These are phyloP conservation scores for Calonectria pauciramosa DNA, from an alignment of 2,329 filamentous ascomycete genomes.

Conservation along the genomic window DNA sequence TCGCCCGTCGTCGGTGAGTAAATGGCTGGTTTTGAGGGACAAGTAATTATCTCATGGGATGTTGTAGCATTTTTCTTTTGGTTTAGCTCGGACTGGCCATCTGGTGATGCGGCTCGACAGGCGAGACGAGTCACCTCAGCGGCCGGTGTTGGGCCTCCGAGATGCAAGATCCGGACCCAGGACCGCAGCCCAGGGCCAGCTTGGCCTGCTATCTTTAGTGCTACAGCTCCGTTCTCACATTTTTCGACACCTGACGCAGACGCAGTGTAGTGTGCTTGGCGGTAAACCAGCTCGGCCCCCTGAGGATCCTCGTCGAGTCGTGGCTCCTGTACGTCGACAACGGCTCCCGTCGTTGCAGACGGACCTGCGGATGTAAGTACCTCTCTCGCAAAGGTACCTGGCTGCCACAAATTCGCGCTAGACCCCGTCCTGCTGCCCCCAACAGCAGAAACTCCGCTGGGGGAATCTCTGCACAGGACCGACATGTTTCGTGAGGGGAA, in stretches of 20 bases:
- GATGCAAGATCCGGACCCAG: not conserved
- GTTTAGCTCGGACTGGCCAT: constrained; percentile 9
- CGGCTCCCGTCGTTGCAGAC: constrained; percentile 19
- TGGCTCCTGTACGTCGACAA: constrained; percentile 1
- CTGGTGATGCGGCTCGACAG: constrained; percentile 17
- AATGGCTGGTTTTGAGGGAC: not conserved
- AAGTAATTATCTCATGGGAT: constrained; percentile 24
- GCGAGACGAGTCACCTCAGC: constrained; percentile 22
- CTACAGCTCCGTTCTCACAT: not conserved
- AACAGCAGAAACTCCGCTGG: constrained; percentile 28
- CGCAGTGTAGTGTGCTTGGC: not conserved
- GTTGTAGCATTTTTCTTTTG: not conserved
- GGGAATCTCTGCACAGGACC: constrained; percentile 3
- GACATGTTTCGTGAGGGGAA: constrained; percentile 39
- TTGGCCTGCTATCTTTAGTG: constrained; percentile 22
- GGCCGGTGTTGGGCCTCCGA: constrained; percentile 21
- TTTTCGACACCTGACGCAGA: not conserved
- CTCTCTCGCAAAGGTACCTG: constrained; percentile 38
- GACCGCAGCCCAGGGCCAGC: constrained; percentile 3
- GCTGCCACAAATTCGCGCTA: constrained; percentile 39
- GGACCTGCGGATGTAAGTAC: constrained; percentile 43
- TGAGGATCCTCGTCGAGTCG: not conserved
- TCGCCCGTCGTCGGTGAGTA: constrained; percentile 10
- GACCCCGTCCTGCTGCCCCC: constrained; percentile 15
- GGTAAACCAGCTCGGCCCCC: constrained; percentile 8